These are phyloP conservation scores for Pseudogymnoascus sp. DNA, from an alignment of 2,329 filamentous ascomycete genomes.

Conservation along the genomic window DNA sequence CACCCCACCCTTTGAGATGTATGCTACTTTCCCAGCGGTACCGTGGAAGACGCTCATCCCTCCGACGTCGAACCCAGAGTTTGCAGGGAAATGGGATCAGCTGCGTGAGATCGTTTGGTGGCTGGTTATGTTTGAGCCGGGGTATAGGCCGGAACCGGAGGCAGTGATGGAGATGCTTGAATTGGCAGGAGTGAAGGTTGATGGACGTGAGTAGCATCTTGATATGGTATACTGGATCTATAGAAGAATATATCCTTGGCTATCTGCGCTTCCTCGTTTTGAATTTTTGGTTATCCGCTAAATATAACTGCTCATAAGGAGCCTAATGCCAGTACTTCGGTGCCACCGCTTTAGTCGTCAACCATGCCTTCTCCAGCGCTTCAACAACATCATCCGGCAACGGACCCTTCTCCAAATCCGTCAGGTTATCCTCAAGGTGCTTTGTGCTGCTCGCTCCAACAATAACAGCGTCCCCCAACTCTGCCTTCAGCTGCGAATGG, in stretches of 20 bases:
- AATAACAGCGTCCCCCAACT: slow-evolving; percentile 48
- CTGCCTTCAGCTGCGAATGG: slow-evolving; percentile 52
- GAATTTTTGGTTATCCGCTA: slow-evolving; percentile 8
- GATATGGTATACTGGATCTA: background rate
- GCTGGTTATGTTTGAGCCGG: background rate
- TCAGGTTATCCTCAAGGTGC: slow-evolving; percentile 49
- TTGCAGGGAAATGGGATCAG: background rate
- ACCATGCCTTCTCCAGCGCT: slow-evolving; percentile 40
- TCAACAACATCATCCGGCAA: background rate
- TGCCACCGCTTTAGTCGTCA: slow-evolving; percentile 65
- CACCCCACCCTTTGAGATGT: slow-evolving; percentile 83
- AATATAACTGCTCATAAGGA: background rate
- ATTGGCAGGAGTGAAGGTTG: background rate
- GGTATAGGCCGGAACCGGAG: background rate
- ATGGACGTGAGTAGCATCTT: background rate
- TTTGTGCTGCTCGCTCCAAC: slow-evolving; percentile 49
- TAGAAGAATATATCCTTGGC: background rate
- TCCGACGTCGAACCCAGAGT: background rate
- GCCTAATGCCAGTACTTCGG: slow-evolving; percentile 44
- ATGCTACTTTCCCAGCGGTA: slow-evolving; percentile 53
- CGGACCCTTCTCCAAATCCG: background rate
- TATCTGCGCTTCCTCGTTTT: background rate
- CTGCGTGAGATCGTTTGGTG: slow-evolving; percentile 18
- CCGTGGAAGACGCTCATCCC: background rate
- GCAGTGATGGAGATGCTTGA: background rate